phyloP scores from a whole-genome alignment of 75 land plant genomes.

The Azolla pinnata region DNA sequence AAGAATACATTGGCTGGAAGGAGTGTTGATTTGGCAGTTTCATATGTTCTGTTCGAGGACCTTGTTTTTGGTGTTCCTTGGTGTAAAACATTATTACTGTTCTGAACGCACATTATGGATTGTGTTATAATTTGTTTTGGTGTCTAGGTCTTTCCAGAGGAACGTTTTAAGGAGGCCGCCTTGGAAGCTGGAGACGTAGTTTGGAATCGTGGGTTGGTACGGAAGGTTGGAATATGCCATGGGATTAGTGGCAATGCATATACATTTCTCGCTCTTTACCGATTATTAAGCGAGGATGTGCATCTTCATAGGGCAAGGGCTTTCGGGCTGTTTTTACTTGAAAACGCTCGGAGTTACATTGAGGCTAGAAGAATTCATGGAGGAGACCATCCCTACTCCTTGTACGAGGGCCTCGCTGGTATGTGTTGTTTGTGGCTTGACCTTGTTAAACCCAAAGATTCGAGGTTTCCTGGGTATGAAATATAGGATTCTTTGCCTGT shows the following conservation, averaged over 20 bases:
- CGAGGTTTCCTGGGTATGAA: slow-evolving; percentile 73
- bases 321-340: slow-evolving; percentile 42
- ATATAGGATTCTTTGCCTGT: slow-evolving; percentile 13
- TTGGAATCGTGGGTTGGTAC: slow-evolving; percentile 56
- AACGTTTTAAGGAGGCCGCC: slow-evolving; percentile 62
- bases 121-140: not conserved
- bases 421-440: slow-evolving; percentile 60
- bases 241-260: slow-evolving; percentile 68
- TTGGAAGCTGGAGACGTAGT: slow-evolving; percentile 75
- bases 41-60: not conserved
- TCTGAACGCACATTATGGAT: not conserved
- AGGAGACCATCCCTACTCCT: slow-evolving; percentile 47
- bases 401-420: slow-evolving; percentile 70
- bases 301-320: slow-evolving; percentile 50
- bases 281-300: slow-evolving; percentile 32
- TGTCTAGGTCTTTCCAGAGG: slow-evolving; percentile 49
- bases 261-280: slow-evolving; percentile 53
- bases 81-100: not conserved
- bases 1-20: too few relatives aligned
- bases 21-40: not conserved
- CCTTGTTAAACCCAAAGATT: slow-evolving; percentile 30
- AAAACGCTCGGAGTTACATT: slow-evolving; percentile 23
- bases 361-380: slow-evolving; percentile 16
- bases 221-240: slow-evolving; percentile 59
- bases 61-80: not conserved